A percentile compares a stretch with the other conserved stretches of the same genome.
These are phyloP conservation scores for Termitomyces sp. DNA, from an alignment of 768 basidiomycete species.

Conservation along the genomic window DNA sequence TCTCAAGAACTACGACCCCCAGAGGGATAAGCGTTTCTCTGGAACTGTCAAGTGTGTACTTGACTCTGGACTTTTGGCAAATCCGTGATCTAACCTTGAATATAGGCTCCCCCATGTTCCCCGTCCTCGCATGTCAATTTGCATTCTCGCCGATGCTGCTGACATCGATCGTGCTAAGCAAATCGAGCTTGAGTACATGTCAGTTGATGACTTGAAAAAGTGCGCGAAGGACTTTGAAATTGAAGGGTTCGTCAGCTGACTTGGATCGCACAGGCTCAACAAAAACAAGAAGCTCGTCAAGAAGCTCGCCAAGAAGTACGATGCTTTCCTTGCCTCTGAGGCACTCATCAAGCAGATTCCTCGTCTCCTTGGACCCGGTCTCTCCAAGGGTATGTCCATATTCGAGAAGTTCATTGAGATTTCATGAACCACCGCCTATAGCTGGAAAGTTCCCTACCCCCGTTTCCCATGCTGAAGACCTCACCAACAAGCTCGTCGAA, in stretches of 20 bases:
- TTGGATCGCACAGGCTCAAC: slow-evolving; percentile 63
- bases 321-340: slow-evolving; percentile 97
- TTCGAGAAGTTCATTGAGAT: neutral
- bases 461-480: slow-evolving; percentile 87
- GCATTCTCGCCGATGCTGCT: slow-evolving; percentile 98
- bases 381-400: slow-evolving; percentile 79
- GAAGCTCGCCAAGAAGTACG: slow-evolving; percentile 99
- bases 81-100: slow-evolving; percentile 5
- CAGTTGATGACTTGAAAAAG: slow-evolving; percentile 99
- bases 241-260: neutral
- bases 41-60: slow-evolving; percentile 86
- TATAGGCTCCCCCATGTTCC: slow-evolving; percentile 90
- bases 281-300: slow-evolving; percentile 99
- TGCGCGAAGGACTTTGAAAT: slow-evolving; percentile 27
- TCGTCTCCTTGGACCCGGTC: slow-evolving; percentile 98
- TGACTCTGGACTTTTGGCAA: neutral
- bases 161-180: slow-evolving; percentile 99
- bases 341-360: slow-evolving; percentile 99
- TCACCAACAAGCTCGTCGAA: slow-evolving; percentile 85
- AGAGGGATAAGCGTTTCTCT: slow-evolving; percentile 99
- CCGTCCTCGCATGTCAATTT: slow-evolving; percentile 98
- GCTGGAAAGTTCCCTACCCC: slow-evolving; percentile 99
- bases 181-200: slow-evolving; percentile 98
- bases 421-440: slow-evolving; percentile 21
- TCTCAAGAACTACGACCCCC: slow-evolving; percentile 98